These are phyloP conservation scores for Cercospora sp. DNA, from an alignment of 2,329 filamentous ascomycete species.

Conservation along the genomic window DNA sequence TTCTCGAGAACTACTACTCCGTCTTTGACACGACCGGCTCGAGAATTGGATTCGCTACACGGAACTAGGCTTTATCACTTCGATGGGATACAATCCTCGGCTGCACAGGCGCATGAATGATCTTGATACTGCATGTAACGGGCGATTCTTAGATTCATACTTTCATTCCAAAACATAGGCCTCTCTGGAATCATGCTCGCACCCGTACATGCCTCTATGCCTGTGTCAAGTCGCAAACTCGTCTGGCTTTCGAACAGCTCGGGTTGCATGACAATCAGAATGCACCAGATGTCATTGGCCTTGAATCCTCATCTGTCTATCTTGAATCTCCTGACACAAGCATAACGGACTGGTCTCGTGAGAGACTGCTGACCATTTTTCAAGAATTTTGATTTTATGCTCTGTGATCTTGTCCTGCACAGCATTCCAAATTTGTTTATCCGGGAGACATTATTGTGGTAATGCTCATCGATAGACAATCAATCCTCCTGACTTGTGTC, in stretches of 20 bases:
- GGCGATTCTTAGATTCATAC: not conserved
- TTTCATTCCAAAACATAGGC: not conserved
- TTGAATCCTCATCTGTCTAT: too few species aligned
- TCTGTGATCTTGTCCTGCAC: not conserved
- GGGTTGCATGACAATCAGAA: not conserved
- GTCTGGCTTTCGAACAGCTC: not conserved
- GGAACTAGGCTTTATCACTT: not conserved
- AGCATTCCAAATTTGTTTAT: not conserved
- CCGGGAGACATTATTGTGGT: not conserved
- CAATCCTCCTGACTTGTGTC: too few species aligned
- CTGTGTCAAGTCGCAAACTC: not conserved
- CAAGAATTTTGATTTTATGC: too few species aligned
- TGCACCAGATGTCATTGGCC: not conserved
- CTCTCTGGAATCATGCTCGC: not conserved
- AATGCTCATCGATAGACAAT: not conserved
- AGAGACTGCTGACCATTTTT: not conserved
- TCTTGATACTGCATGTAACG: not conserved
- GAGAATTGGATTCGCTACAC: conserved; percentile 26
- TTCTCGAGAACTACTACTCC: conserved; percentile 28
- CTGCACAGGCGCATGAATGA: not conserved
- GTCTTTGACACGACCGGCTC: conserved; percentile 27
- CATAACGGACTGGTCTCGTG: not conserved
- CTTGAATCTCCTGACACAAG: not conserved
- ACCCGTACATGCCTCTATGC: not conserved
- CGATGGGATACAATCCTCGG: not conserved